Evolutionary conservation across 805 yeast genomes (phyloP), one percentile per base, ranked within the genome.

Genomic region (Sugiyamaella valdiviana): DNA sequence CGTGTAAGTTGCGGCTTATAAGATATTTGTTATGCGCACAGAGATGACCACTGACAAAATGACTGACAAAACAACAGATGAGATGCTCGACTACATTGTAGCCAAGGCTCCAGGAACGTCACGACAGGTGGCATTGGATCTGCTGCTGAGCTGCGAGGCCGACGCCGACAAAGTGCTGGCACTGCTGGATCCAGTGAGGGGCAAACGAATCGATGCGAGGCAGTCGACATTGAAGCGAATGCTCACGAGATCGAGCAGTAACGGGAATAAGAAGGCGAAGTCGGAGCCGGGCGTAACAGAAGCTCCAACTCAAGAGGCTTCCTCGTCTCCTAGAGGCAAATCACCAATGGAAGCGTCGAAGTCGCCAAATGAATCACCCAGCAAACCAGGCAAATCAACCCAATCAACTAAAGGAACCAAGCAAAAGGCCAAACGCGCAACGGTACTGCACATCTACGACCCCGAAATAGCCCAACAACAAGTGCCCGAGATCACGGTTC

Each of bases 71-170:
- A 15, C 38, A 20, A 51, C 54, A 6, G 54, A 54, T 6, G 52
- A 45, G 6, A 51, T 50, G 57, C 51, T 80, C 3, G 57, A 54
- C 2, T 53, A 58, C 9, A 63, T 80, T 26, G 50, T 58, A 38
- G 52, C 54, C 5, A 58, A 58, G 32, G 77, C 72, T 50, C 83
- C 84, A 0, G 58, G 51, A 0, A 75, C 71, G 2, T 75, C 69
- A 36, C 64, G 60, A 4, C 69, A 62, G 2, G 62, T 67, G 0
- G 60, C 81, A 3, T 58, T 73, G 3, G 88, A 82, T 44, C 59
- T 83, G 2, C 66, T 83, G 10, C 45, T 72, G 1, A 64, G 75
- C 0, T 80, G 85, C 56, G 68, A 71, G 39, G 87, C 84, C 1
- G 75, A 82, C 2, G 37, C 80, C 1, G 60, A 63, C 6, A 50